Conservation (phyloP, 306 rosid genomes). For the Inga leiocalycina region DNA sequence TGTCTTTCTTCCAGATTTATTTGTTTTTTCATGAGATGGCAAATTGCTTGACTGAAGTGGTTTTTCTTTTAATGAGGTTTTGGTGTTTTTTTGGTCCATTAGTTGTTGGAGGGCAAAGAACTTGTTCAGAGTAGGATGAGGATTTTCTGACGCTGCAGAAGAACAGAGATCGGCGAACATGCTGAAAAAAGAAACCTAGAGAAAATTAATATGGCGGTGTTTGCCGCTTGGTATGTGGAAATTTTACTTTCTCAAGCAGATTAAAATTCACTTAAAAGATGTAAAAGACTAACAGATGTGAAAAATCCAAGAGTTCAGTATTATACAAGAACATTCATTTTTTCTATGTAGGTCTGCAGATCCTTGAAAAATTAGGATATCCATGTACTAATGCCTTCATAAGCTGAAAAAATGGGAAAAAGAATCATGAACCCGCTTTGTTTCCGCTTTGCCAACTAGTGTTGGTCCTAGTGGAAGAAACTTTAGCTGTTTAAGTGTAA, state of each 20-base stretch:
- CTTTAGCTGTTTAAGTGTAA: too few relatives aligned
- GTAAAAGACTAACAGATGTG: background rate
- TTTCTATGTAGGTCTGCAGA: too few relatives aligned
- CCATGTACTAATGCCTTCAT: too few relatives aligned
- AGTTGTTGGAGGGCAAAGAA: constrained; percentile 76
- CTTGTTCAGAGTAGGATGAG: constrained; percentile 66
- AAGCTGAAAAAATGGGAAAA: too few relatives aligned
- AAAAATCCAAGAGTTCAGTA: background rate
- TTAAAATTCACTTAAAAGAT: too few relatives aligned
- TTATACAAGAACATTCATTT: background rate
- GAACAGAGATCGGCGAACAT: constrained; percentile 71
- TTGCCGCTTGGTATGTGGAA: background rate
- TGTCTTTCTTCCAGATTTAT: constrained; percentile 49
- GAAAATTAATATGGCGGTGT: background rate
- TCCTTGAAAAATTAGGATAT: too few relatives aligned
- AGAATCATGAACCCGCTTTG: background rate
- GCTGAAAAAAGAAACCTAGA: constrained; percentile 45
- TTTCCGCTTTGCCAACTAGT: too few relatives aligned
- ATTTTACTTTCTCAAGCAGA: background rate
- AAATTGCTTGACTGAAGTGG: constrained; percentile 41
- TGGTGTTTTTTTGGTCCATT: constrained; percentile 55
- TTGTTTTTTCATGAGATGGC: constrained; percentile 49
- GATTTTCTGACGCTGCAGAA: constrained; percentile 70
- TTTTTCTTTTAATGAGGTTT: constrained; percentile 54
- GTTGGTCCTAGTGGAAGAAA: too few relatives aligned